Percentiles rank a stretch among this genome's conserved stretches.
Evolutionary conservation across 2,329 filamentous ascomycete genomes (phyloP).

Genomic region (Arthroderma uncinatum): DNA sequence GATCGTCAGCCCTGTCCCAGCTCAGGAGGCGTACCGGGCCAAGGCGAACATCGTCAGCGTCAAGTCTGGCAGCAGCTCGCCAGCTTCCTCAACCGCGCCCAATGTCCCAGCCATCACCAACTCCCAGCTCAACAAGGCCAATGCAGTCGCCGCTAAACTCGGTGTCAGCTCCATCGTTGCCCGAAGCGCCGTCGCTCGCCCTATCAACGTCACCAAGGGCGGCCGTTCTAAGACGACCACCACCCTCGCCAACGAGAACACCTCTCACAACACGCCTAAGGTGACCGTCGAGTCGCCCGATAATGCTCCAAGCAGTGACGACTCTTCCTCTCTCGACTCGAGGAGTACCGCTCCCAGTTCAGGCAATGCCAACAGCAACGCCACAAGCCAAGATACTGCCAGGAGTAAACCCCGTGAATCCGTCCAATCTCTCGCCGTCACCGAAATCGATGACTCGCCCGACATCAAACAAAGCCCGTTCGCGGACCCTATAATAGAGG

Average conservation of each 20-base stretch:
- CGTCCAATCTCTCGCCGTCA: slow-evolving; percentile 18
- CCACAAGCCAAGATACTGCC: slow-evolving; percentile 9
- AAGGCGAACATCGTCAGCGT: slow-evolving; percentile 92
- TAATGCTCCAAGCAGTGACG: neutral
- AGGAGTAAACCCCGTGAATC: slow-evolving; percentile 12
- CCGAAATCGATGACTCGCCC: slow-evolving; percentile 23
- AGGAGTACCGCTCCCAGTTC: slow-evolving; percentile 17
- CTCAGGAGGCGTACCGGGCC: slow-evolving; percentile 74
- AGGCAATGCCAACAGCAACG: slow-evolving; percentile 23
- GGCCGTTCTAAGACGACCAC: slow-evolving; percentile 1
- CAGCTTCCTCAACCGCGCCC: slow-evolving; percentile 45
- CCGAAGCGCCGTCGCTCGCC: slow-evolving; percentile 33
- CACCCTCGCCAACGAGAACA: slow-evolving; percentile 21
- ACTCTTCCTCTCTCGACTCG: neutral
- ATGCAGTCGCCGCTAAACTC: slow-evolving; percentile 21
- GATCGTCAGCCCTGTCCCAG: slow-evolving; percentile 64
- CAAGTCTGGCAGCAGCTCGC: slow-evolving; percentile 54
- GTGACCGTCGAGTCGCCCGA: neutral
- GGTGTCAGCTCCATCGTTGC: slow-evolving; percentile 34
- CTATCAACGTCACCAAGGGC: slow-evolving; percentile 34
- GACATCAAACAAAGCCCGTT: slow-evolving; percentile 21
- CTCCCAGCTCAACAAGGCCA: slow-evolving; percentile 32
- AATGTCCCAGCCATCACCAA: slow-evolving; percentile 61
- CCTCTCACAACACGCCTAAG: neutral
- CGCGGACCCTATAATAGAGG: slow-evolving; percentile 13